A percentile compares a stretch with the other conserved stretches of the same genome.
Evolutionary conservation across 2,329 filamentous ascomycete species (phyloP).

Genomic region (Cadophora luteo-olivacea): DNA sequence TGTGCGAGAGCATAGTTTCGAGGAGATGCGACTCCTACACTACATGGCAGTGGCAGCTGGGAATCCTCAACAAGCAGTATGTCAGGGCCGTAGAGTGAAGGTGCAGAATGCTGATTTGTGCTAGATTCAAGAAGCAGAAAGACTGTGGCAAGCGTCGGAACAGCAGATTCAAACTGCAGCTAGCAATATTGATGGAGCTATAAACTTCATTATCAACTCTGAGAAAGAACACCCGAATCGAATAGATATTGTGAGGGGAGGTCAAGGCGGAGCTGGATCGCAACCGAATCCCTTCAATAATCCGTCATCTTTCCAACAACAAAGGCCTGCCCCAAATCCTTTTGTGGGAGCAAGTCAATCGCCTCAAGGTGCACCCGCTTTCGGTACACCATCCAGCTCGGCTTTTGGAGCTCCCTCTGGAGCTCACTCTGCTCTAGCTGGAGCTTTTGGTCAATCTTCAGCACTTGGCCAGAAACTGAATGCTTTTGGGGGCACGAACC

Average conservation of each 20-base stretch:
- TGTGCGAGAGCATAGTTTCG: slow-evolving; percentile 82
- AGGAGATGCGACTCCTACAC: slow-evolving; percentile 84
- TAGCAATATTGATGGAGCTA: slow-evolving; percentile 73
- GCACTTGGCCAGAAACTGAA: slow-evolving; percentile 40
- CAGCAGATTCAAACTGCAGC: slow-evolving; percentile 76
- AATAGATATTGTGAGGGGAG: slow-evolving; percentile 63
- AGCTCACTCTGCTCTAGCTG: slow-evolving; percentile 15
- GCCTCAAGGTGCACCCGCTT: slow-evolving; percentile 24
- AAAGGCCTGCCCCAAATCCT: slow-evolving; percentile 15
- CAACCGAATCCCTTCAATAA: slow-evolving; percentile 42
- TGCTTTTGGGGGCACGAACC: slow-evolving; percentile 49
- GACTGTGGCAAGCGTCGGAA: slow-evolving; percentile 67
- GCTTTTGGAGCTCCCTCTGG: slow-evolving; percentile 36
- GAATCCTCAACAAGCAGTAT: slow-evolving; percentile 57
- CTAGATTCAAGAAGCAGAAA: slow-evolving; percentile 65
- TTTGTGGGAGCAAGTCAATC: slow-evolving; percentile 38
- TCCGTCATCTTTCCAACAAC: slow-evolving; percentile 27
- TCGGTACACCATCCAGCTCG: slow-evolving; percentile 22
- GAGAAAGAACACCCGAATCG: slow-evolving; percentile 79
- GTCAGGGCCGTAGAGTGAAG: slow-evolving; percentile 22
- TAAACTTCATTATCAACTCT: slow-evolving; percentile 70
- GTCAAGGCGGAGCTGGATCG: slow-evolving; percentile 47
- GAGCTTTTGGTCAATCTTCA: slow-evolving; percentile 19
- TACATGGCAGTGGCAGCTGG: slow-evolving; percentile 70
- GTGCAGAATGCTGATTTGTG: slow-evolving; percentile 5